Evolutionary conservation across 768 basidiomycete genomes (phyloP), one percentile per base, ranked within the genome.

Genomic region (Porpolomopsis calyptriformis): DNA sequence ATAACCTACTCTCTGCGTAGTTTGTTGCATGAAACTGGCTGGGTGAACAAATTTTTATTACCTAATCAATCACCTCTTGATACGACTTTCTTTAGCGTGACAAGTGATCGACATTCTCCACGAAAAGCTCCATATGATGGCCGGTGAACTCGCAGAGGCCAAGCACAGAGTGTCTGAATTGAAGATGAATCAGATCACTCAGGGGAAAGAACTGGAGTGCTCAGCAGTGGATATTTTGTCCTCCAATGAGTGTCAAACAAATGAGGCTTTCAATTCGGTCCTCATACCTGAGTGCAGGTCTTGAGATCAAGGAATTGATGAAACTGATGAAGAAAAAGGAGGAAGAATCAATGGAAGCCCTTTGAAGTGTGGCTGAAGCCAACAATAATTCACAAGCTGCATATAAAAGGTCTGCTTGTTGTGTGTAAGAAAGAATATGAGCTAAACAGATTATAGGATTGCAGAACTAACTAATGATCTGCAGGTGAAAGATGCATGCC

Each of bases 91-190:
- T 43, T 6, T 29, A 52, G 51, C 47, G 23, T 48, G 42, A 31
- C 47, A 52, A 46, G 51, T 52, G 4, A 46, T 46, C 25, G 44
- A 40, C 14, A 22, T 52, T 10, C 48, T 52, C 11, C 44, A 48
- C 10, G 43, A 45, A 3, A 52, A 52, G 27, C 40, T 52, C 8
- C 47, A 42, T 16, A 25, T 25, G 4, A 10, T 46, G 5, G 29
- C 43, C 23, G 36, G 42, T 6, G 48, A 52, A 22, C 51, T 52
- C 6, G 48, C 44, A 12, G 51, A 52, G 10, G 51, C 51, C 9
- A 44, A 46, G 11, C 43, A 42, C 14, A 47, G 51, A 19, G 44
- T 52, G 4, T 29, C 40, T 10, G 47, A 48, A 16, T 33, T 52
- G 5, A 48, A 52, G 23, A 25, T 43, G n/a, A 40, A 46, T n/a